Percentiles rank a stretch among this genome's conserved stretches.
Evolutionary conservation across 2,329 filamentous ascomycete species (phyloP).

Genomic region (Penicillium psychrosexuale): DNA sequence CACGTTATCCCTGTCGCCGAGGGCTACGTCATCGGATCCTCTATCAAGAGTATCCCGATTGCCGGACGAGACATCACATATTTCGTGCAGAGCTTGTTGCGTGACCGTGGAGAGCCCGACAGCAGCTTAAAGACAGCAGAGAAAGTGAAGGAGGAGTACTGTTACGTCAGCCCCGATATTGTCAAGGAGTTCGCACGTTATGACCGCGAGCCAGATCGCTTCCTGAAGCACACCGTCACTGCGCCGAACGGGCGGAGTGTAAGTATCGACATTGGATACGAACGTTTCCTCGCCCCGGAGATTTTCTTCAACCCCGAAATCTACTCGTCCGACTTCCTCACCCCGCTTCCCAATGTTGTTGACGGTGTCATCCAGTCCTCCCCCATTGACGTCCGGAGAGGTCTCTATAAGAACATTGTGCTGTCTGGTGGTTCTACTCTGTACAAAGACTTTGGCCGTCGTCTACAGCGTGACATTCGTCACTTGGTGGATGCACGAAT

Average conservation of each 20-base stretch:
- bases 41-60: slow-evolving; percentile 98
- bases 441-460: slow-evolving; percentile 96
- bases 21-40: slow-evolving; percentile 97
- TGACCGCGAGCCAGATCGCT: slow-evolving; percentile 86
- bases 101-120: slow-evolving; percentile 94
- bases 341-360: slow-evolving; percentile 88
- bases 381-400: slow-evolving; percentile 93
- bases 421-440: slow-evolving; percentile 93
- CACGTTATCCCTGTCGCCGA: slow-evolving; percentile 98
- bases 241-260: slow-evolving; percentile 82
- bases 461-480: slow-evolving; percentile 95
- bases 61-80: slow-evolving; percentile 98
- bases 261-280: slow-evolving; percentile 90
- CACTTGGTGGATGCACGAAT: slow-evolving; percentile 93
- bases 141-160: slow-evolving; percentile 98
- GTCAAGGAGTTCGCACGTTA: slow-evolving; percentile 97
- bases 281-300: slow-evolving; percentile 95
- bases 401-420: slow-evolving; percentile 99
- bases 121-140: slow-evolving; percentile 96
- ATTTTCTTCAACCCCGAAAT: slow-evolving; percentile 99
- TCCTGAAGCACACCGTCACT: slow-evolving; percentile 83
- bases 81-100: slow-evolving; percentile 92
- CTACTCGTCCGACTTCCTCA: slow-evolving; percentile 97
- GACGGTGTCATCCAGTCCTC: slow-evolving; percentile 97
- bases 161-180: slow-evolving; percentile 97